A percentile compares a stretch with the other conserved stretches of the same genome.
Conservation (phyloP, 139 green algal genomes). For the Ettlia oleoabundans region DNA sequence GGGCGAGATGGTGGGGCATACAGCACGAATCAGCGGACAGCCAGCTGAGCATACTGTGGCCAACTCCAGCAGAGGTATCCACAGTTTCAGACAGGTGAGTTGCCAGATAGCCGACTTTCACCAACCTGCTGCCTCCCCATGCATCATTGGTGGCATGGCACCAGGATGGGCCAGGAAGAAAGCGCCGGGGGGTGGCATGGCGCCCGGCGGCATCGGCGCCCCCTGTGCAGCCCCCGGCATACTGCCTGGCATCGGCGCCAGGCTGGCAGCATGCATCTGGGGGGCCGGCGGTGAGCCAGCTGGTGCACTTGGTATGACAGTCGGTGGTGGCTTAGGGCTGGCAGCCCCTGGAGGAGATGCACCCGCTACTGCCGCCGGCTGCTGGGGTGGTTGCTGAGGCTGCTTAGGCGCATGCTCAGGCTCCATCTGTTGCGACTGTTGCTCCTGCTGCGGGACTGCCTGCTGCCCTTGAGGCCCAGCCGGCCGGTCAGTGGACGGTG, state of each 20-base stretch:
- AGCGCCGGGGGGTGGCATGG: neutral
- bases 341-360: neutral
- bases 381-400: neutral
- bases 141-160: neutral
- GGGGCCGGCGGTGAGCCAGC: too few relatives aligned
- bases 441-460: neutral
- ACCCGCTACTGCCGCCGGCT: neutral
- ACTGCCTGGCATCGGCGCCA: neutral
- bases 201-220: neutral
- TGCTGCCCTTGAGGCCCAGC: neutral
- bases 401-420: neutral
- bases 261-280: neutral
- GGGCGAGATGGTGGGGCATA: neutral
- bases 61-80: too few relatives aligned
- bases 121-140: neutral
- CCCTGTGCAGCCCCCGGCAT: neutral
- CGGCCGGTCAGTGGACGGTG: neutral
- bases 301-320: neutral
- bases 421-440: neutral
- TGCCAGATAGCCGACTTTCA: neutral
- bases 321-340: neutral
- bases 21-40: neutral
- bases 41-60: neutral
- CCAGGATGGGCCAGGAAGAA: conserved; percentile 17
- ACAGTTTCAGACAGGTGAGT: too few relatives aligned